Evolutionary conservation across 345 rosid species (phyloP).

Genomic region (Pugionium dolabratum): DNA sequence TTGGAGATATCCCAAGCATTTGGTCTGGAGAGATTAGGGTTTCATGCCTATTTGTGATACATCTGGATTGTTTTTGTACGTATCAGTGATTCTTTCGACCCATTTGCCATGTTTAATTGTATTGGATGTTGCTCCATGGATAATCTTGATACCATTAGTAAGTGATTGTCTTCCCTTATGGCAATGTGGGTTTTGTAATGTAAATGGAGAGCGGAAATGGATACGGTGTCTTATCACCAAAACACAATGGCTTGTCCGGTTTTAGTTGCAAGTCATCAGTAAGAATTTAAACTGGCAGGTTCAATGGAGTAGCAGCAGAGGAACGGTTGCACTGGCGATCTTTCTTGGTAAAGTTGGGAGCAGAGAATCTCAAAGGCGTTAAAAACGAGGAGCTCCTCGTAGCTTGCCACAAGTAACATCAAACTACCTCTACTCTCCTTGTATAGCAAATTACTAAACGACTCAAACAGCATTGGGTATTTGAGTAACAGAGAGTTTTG

Average conservation of each 20-base stretch:
- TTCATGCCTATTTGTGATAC: background rate
- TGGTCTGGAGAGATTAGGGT: background rate
- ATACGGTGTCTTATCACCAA: background rate
- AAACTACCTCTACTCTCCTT: background rate
- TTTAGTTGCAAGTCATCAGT: constrained; percentile 1
- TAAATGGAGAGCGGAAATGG: constrained; percentile 7
- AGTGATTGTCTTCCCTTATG: background rate
- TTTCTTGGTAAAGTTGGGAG: constrained; percentile 89
- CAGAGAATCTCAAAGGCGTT: constrained; percentile 84
- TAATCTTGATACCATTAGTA: constrained; percentile 1
- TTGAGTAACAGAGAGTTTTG: constrained; percentile 2
- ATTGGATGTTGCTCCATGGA: background rate
- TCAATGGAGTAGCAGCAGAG: constrained; percentile 97
- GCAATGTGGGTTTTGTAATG: background rate
- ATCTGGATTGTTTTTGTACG: background rate
- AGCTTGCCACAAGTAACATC: constrained; percentile 89
- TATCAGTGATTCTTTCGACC: no score
- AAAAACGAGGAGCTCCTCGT: constrained; percentile 95
- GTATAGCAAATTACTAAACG: background rate
- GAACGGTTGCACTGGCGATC: constrained; percentile 91
- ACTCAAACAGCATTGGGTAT: background rate
- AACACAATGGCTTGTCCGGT: constrained; percentile 4
- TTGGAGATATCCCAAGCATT: background rate
- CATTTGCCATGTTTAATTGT: background rate
- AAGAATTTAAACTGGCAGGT: constrained; percentile 46